A percentile compares a stretch with the other conserved stretches of the same genome.
Evolutionary conservation across 1,284 basidiomycete genomes (phyloP).

Genomic region (Phellinidium pouzarii): DNA sequence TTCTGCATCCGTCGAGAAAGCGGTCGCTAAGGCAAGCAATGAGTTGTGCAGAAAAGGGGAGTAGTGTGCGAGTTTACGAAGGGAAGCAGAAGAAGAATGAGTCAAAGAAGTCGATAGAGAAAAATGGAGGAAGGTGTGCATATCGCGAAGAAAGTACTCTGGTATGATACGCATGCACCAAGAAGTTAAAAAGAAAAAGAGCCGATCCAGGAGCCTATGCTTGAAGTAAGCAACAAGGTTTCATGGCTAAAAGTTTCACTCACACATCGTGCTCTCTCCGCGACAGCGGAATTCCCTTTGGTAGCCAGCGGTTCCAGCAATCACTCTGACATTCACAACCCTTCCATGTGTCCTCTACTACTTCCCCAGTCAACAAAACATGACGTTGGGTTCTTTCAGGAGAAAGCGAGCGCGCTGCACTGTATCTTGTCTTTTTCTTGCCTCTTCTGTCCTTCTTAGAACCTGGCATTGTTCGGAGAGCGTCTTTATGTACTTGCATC

Average conservation of each 20-base stretch:
- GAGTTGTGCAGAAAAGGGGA: constrained; percentile 69
- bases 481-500: constrained; percentile 23
- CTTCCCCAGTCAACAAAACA: constrained; percentile 8
- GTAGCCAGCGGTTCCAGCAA: constrained; percentile 53
- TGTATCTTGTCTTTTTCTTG: constrained; percentile 1
- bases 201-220: constrained; percentile 46
- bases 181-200: constrained; percentile 54
- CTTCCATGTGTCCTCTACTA: constrained; percentile 7
- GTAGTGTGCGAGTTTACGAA: constrained; percentile 51
- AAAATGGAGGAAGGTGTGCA: constrained; percentile 50
- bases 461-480: neutral
- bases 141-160: constrained; percentile 52
- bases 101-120: constrained; percentile 26
- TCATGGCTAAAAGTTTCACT: too few relatives aligned
- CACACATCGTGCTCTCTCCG: constrained; percentile 45
- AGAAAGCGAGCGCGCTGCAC: neutral
- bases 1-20: constrained; percentile 49
- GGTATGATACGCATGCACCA: constrained; percentile 45
- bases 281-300: constrained; percentile 37
- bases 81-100: constrained; percentile 21
- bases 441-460: constrained; percentile 6
- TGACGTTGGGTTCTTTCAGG: constrained; percentile 5
- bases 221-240: too few relatives aligned
- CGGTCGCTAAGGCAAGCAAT: constrained; percentile 50
- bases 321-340: constrained; percentile 16